Conservation (phyloP, 371 early-diverging fungal species). For the Mortierella sp. region DNA sequence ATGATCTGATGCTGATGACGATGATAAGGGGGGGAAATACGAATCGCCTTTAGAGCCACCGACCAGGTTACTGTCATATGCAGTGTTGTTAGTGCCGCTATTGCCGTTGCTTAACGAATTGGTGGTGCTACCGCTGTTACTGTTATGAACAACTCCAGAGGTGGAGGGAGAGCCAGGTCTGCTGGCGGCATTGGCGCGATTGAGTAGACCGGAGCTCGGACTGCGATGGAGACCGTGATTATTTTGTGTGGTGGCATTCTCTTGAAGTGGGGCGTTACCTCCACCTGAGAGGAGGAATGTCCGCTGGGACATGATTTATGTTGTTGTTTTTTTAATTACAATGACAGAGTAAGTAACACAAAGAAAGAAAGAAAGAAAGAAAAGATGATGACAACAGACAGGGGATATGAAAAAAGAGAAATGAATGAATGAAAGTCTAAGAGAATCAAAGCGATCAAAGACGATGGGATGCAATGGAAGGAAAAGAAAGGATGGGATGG, state of each 20-base stretch:
- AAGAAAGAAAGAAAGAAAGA: background rate
- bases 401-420: background rate
- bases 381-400: background rate
- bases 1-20: conserved; percentile 23
- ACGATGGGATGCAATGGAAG: background rate
- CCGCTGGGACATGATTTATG: conserved; percentile 38
- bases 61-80: conserved; percentile 4
- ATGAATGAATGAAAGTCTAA: background rate
- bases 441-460: background rate
- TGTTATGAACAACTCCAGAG: conserved; percentile 2
- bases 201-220: conserved; percentile 33
- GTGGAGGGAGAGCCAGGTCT: conserved; percentile 46
- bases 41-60: conserved; percentile 23
- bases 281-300: conserved; percentile 22
- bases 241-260: conserved; percentile 15
- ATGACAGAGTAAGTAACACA: background rate
- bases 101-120: conserved; percentile 9
- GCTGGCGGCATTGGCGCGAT: conserved; percentile 43
- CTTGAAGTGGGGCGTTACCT: conserved; percentile 12
- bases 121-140: conserved; percentile 14
- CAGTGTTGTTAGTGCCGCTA: conserved; percentile 4
- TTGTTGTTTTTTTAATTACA: background rate
- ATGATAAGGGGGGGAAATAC: conserved; percentile 27
- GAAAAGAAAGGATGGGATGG: background rate
- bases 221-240: conserved; percentile 28